These are phyloP conservation scores for Trichoderma aggressivum DNA, from an alignment of 2,329 filamentous ascomycete species.

Conservation along the genomic window DNA sequence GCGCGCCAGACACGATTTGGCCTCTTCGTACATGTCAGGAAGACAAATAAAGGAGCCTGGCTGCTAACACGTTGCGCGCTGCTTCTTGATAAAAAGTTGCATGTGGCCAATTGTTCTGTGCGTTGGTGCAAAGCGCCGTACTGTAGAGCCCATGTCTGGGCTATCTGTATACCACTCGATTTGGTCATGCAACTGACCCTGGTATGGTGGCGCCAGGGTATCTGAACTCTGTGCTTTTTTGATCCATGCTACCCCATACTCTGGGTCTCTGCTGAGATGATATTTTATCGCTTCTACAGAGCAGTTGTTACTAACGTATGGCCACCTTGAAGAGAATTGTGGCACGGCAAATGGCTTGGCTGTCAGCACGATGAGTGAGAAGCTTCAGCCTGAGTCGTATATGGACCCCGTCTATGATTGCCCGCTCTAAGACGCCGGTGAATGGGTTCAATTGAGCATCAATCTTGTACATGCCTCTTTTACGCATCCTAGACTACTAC, in stretches of 20 bases:
- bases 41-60: not conserved
- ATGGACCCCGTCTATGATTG: not conserved
- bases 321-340: not conserved
- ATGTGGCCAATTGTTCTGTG: not conserved
- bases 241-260: slow-evolving; percentile 18
- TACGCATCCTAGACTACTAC: not conserved
- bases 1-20: not conserved
- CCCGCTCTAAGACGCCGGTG: not conserved
- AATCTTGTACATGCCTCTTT: not conserved
- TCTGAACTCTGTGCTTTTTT: not conserved
- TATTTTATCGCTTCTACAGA: not conserved
- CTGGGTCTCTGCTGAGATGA: not conserved
- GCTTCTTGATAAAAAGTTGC: not conserved
- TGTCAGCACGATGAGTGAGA: not conserved
- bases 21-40: not conserved
- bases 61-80: not conserved
- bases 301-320: not conserved
- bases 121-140: not conserved
- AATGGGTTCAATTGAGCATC: not conserved
- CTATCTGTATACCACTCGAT: slow-evolving; percentile 1
- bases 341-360: not conserved
- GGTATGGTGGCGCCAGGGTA: slow-evolving; percentile 4
- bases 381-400: not conserved
- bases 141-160: not conserved
- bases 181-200: slow-evolving; percentile 12